Conservation (phyloP, 1,284 basidiomycete species). For the Leccinum pachyderme region DNA sequence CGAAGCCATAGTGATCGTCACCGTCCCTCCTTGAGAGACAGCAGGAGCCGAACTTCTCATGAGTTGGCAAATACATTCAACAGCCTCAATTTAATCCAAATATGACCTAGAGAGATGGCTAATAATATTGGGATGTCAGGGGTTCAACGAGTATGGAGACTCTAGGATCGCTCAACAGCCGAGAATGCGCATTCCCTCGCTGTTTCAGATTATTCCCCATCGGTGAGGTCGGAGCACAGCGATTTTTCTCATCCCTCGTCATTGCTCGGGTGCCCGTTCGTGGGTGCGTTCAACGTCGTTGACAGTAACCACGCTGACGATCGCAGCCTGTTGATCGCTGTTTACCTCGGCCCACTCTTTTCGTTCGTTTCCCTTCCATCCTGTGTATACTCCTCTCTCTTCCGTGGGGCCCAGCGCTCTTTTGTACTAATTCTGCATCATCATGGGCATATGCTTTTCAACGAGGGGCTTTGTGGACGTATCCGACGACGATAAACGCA, state of each 20-base stretch:
- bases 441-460: slow-evolving; percentile 80
- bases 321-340: slow-evolving; percentile 19
- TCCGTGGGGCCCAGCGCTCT: slow-evolving; percentile 19
- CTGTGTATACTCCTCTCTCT: neutral
- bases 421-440: neutral
- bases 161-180: neutral
- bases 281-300: neutral
- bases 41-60: no score
- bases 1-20: no score
- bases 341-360: slow-evolving; percentile 7
- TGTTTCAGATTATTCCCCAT: slow-evolving; percentile 1
- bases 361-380: neutral
- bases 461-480: slow-evolving; percentile 51
- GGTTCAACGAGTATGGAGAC: no score
- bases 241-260: slow-evolving; percentile 11
- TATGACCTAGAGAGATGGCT: no score
- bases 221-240: neutral
- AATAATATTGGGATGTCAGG: no score
- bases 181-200: neutral
- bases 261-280: neutral
- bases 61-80: no score
- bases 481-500: slow-evolving; percentile 59
- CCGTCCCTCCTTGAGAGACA: no score
- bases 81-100: no score
- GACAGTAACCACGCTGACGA: neutral